Conservation (phyloP, 768 basidiomycete genomes). For the Pulveroboletus sp. region DNA sequence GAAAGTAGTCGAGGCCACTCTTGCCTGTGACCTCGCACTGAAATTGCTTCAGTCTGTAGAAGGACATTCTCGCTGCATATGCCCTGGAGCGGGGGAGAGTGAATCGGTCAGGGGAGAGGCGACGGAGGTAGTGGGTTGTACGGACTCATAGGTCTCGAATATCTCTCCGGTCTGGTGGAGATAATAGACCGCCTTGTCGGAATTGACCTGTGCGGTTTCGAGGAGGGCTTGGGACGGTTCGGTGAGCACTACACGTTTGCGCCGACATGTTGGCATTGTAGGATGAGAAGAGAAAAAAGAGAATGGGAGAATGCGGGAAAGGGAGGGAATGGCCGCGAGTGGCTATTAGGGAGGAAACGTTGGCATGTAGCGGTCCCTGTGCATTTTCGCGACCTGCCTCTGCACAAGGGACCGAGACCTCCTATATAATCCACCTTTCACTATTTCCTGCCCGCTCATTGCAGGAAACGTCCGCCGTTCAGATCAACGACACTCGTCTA, state of each 20-base stretch:
- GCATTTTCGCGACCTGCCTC: constrained; percentile 25
- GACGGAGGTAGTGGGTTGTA: constrained; percentile 19
- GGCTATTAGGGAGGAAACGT: constrained; percentile 54
- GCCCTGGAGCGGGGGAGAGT: constrained; percentile 38
- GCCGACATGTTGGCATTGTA: constrained; percentile 81
- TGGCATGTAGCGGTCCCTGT: constrained; percentile 36
- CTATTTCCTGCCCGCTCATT: background rate
- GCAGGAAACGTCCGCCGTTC: background rate
- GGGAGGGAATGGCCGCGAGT: constrained; percentile 53
- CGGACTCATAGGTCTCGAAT: constrained; percentile 94
- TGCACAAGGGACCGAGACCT: constrained; percentile 23
- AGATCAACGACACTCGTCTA: constrained; percentile 6
- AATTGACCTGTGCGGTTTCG: constrained; percentile 57
- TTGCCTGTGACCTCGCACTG: constrained; percentile 98
- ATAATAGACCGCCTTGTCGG: constrained; percentile 79
- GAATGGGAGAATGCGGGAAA: constrained; percentile 50
- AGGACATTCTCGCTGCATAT: constrained; percentile 89
- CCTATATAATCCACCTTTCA: constrained; percentile 11
- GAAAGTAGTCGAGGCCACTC: constrained; percentile 89
- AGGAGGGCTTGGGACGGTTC: constrained; percentile 71
- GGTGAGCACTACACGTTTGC: constrained; percentile 86
- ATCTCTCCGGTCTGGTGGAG: constrained; percentile 95
- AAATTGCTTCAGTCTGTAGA: constrained; percentile 91
- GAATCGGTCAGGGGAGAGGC: constrained; percentile 22
- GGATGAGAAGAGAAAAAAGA: constrained; percentile 40